Conservation (phyloP, 1,284 basidiomycete genomes). For the Tylopilus sp. region DNA sequence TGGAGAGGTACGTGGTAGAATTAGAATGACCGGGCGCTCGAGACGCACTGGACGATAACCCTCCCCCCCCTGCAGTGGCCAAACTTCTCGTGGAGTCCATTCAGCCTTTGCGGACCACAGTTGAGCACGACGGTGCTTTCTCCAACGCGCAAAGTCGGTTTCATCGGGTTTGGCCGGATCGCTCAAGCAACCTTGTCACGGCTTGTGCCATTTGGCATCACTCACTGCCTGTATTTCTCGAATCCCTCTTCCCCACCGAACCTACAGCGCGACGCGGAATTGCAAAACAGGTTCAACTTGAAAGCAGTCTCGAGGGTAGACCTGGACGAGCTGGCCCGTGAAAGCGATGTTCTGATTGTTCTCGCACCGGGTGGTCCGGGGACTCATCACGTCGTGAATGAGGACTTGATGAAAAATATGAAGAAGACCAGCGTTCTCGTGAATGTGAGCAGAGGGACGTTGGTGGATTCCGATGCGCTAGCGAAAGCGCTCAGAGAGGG, state of each 20-base stretch:
- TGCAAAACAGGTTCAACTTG: constrained; percentile 48
- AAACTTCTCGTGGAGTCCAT: constrained; percentile 75
- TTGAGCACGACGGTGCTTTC: constrained; percentile 54
- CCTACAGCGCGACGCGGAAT: constrained; percentile 48
- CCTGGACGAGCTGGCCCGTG: constrained; percentile 63
- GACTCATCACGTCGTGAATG: constrained; percentile 74
- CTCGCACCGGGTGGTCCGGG: constrained; percentile 74
- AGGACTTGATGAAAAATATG: constrained; percentile 76
- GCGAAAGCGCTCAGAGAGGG: constrained; percentile 72
- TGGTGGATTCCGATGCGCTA: constrained; percentile 88
- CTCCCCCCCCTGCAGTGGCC: constrained; percentile 49
- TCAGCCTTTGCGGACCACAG: constrained; percentile 76
- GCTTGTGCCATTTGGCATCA: constrained; percentile 75
- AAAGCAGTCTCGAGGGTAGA: constrained; percentile 56
- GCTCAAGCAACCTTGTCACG: constrained; percentile 76
- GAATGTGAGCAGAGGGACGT: constrained; percentile 75
- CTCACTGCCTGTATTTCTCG: constrained; percentile 62
- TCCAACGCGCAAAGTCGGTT: constrained; percentile 71
- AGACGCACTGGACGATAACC: neutral
- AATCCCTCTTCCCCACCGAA: constrained; percentile 47
- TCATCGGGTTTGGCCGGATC: constrained; percentile 93
- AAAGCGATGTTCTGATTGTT: constrained; percentile 81
- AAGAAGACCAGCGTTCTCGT: constrained; percentile 78
- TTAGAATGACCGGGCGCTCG: neutral
- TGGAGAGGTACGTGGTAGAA: constrained; percentile 51